These are phyloP conservation scores for Penicillium egyptiacum DNA, from an alignment of 495 filamentous ascomycete species.

Conservation along the genomic window DNA sequence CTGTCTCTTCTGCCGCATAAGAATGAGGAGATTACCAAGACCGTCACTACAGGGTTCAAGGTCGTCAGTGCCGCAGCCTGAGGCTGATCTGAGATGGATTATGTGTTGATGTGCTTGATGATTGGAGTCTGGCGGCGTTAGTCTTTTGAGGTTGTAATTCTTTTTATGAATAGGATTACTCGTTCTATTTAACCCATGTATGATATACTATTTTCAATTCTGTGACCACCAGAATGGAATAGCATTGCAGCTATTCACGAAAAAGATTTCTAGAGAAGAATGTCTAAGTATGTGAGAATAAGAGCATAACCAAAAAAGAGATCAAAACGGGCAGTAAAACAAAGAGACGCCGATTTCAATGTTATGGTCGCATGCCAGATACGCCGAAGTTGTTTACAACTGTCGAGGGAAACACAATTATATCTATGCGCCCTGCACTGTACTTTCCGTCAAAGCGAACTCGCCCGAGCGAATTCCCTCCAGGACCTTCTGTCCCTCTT, in stretches of 20 bases:
- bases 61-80: slow-evolving; percentile 69
- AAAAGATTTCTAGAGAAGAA: slow-evolving; percentile 10
- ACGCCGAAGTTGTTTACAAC: slow-evolving; percentile 23
- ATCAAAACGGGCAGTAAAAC: background rate
- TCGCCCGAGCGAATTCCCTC: slow-evolving; percentile 63
- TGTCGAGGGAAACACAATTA: slow-evolving; percentile 16
- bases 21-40: slow-evolving; percentile 93
- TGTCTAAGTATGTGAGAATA: slow-evolving; percentile 26
- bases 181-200: slow-evolving; percentile 1
- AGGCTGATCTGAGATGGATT: slow-evolving; percentile 12
- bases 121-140: slow-evolving; percentile 14
- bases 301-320: background rate
- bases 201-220: background rate
- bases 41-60: slow-evolving; percentile 79
- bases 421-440: slow-evolving; percentile 42
- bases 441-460: slow-evolving; percentile 55
- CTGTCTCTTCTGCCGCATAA: slow-evolving; percentile 89
- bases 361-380: slow-evolving; percentile 34
- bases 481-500: slow-evolving; percentile 71
- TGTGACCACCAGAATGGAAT: background rate
- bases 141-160: slow-evolving; percentile 1
- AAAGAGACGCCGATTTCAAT: slow-evolving; percentile 18
- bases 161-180: slow-evolving; percentile 1
- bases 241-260: slow-evolving; percentile 15
- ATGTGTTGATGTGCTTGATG: slow-evolving; percentile 23